Conservation (phyloP, 768 basidiomycete genomes). For the Boletus sp. region DNA sequence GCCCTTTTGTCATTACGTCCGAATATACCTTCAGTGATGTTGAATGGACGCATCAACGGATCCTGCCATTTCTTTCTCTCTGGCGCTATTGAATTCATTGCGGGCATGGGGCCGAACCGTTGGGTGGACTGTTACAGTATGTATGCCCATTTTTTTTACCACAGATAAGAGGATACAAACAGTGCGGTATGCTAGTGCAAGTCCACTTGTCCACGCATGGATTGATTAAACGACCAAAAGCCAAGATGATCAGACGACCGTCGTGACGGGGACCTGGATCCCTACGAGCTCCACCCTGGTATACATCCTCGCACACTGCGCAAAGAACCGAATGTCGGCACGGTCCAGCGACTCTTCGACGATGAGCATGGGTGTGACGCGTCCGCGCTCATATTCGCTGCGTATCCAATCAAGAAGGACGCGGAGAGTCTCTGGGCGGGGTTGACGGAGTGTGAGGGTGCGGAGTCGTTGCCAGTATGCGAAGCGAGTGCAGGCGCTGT, state of each 20-base stretch:
- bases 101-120: too few species aligned
- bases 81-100: too few species aligned
- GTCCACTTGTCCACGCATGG: too few species aligned
- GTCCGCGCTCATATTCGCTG: conserved; percentile 9
- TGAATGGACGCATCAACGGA: neutral
- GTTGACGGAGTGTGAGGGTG: conserved; percentile 21
- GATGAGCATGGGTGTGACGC: conserved; percentile 12
- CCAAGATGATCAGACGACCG: conserved; percentile 2
- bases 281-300: conserved; percentile 18
- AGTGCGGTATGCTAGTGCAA: too few species aligned
- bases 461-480: conserved; percentile 19
- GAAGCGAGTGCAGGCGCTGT: conserved; percentile 4
- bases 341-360: conserved; percentile 17
- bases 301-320: conserved; percentile 4
- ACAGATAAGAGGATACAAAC: too few species aligned
- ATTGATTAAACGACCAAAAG: neutral
- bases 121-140: too few species aligned
- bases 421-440: conserved; percentile 20
- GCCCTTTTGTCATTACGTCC: neutral
- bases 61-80: neutral
- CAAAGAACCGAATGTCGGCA: conserved; percentile 16
- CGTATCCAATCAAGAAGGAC: conserved; percentile 22
- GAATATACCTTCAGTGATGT: neutral
- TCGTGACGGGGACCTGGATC: neutral
- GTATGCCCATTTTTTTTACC: too few species aligned